Evolutionary conservation across 1,139 yeast genomes (phyloP).

Genomic region (Yamadazyma jaroonii): DNA sequence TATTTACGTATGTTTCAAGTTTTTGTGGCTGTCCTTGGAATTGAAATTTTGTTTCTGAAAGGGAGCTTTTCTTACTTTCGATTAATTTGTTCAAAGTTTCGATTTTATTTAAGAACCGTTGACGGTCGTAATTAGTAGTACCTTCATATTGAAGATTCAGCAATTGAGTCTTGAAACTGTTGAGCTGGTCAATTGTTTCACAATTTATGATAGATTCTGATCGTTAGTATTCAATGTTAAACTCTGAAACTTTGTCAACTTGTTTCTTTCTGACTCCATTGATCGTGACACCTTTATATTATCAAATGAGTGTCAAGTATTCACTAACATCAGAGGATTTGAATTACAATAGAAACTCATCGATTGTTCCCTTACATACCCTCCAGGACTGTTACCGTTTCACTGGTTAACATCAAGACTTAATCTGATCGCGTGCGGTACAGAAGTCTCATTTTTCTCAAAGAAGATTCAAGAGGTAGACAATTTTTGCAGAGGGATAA

Average conservation of each 20-base stretch:
- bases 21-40: conserved; percentile 29
- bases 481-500: neutral
- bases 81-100: conserved; percentile 17
- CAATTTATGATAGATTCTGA: conserved; percentile 3
- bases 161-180: conserved; percentile 1
- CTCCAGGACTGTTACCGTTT: no score
- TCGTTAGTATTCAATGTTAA: no score
- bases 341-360: no score
- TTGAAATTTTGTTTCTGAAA: conserved; percentile 18
- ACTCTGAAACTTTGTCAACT: no score
- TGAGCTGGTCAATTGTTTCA: neutral
- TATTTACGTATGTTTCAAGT: conserved; percentile 1
- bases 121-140: conserved; percentile 11
- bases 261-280: no score
- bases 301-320: no score
- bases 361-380: no score
- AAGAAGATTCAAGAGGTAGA: neutral
- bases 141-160: conserved; percentile 1
- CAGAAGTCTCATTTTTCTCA: neutral
- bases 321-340: no score
- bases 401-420: no score
- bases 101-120: conserved; percentile 9
- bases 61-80: conserved; percentile 17
- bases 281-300: no score
- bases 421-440: no score